phyloP scores from a whole-genome alignment of 371 early-diverging fungal species.

The Blakeslea trispora region DNA sequence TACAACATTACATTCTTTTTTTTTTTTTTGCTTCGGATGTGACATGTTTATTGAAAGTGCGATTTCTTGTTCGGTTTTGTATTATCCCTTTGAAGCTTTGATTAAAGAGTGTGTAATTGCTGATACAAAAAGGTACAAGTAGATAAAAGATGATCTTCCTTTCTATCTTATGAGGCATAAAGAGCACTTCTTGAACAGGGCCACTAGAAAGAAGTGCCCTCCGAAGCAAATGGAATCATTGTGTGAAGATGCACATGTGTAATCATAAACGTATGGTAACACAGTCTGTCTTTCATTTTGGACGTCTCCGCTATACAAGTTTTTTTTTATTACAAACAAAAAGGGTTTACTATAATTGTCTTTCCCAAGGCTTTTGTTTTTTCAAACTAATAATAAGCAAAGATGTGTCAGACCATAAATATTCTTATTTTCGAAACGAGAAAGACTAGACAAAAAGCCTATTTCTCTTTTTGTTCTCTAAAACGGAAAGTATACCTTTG shows the following conservation, averaged over 20 bases:
- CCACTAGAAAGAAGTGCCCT: not conserved
- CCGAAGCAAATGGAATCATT: not conserved
- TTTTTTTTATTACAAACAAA: not conserved
- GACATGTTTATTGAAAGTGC: too few species aligned
- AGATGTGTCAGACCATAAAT: not conserved
- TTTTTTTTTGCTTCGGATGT: too few species aligned
- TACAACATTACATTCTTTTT: too few species aligned
- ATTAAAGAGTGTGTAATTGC: too few species aligned
- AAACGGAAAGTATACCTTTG: not conserved
- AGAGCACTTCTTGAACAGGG: too few species aligned
- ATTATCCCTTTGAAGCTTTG: too few species aligned
- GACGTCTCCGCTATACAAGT: not conserved
- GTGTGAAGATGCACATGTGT: not conserved
- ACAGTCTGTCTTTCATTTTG: not conserved
- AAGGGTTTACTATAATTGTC: not conserved
- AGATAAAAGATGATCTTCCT: too few species aligned
- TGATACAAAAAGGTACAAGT: too few species aligned
- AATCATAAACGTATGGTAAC: not conserved
- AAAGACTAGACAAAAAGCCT: not conserved
- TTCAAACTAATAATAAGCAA: too few species aligned
- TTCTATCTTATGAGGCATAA: too few species aligned
- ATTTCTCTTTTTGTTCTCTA: not conserved
- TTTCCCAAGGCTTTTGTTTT: too few species aligned
- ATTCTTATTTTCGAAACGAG: not conserved
- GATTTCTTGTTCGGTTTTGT: too few species aligned